Conservation (phyloP, 2,329 filamentous ascomycete genomes). For the Colletotrichum brevisporum region DNA sequence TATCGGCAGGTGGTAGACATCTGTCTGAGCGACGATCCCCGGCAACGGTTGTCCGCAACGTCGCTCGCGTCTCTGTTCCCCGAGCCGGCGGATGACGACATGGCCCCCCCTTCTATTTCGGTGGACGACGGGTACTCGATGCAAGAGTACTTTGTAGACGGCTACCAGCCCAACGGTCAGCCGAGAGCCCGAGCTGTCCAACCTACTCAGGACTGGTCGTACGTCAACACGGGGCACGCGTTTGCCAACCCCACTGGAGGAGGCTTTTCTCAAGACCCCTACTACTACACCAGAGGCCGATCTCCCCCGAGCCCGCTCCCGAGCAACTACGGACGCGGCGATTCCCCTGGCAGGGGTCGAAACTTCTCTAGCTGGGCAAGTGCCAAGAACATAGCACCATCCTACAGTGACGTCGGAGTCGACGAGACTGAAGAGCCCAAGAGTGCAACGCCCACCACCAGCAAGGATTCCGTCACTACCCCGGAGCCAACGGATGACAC, state of each 20-base stretch:
- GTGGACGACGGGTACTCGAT: constrained; percentile 57
- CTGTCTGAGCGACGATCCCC: constrained; percentile 83
- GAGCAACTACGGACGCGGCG: constrained; percentile 57
- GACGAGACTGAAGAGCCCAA: constrained; percentile 41
- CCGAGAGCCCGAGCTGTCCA: constrained; percentile 57
- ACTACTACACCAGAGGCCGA: constrained; percentile 65
- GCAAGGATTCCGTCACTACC: constrained; percentile 24
- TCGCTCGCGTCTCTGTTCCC: constrained; percentile 81
- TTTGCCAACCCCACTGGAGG: constrained; percentile 53
- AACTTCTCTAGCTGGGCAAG: constrained; percentile 55
- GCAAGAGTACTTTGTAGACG: constrained; percentile 56
- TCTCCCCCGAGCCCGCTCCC: constrained; percentile 68
- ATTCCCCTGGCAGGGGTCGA: constrained; percentile 47
- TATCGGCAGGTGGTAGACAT: constrained; percentile 82
- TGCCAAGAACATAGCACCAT: constrained; percentile 55
- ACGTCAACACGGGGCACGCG: constrained; percentile 52
- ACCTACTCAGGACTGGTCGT: constrained; percentile 60
- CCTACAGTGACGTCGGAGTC: constrained; percentile 53
- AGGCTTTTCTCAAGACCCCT: constrained; percentile 55
- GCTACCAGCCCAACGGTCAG: constrained; percentile 50
- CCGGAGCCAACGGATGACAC: constrained; percentile 32
- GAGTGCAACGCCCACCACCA: constrained; percentile 41
- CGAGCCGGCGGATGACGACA: constrained; percentile 23
- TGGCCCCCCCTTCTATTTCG: constrained; percentile 51
- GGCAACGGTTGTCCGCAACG: constrained; percentile 79